phyloP scores from a whole-genome alignment of 345 rosid species.

The Eucalyptus cladocalyx region DNA sequence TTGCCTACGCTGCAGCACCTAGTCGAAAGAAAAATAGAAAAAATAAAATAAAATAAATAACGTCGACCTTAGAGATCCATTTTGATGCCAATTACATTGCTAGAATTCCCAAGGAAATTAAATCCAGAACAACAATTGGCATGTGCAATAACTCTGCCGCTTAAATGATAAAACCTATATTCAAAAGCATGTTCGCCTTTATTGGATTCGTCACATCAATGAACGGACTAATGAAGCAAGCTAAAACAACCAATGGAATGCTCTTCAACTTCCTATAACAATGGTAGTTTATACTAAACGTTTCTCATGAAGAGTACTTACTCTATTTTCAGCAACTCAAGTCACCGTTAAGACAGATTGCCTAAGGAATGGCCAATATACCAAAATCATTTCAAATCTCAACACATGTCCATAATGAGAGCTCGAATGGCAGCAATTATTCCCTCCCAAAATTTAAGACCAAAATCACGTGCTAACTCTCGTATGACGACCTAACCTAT shows the following conservation, averaged over 20 bases:
- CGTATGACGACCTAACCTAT: neutral
- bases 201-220: neutral
- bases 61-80: neutral
- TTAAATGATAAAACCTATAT: neutral
- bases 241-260: neutral
- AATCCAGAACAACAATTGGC: neutral
- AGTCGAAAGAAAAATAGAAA: neutral
- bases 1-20: constrained; percentile 81
- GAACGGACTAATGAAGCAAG: neutral
- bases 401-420: neutral
- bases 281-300: neutral
- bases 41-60: neutral
- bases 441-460: neutral
- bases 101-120: neutral
- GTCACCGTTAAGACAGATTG: neutral
- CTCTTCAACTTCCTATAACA: neutral
- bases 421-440: neutral
- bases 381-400: neutral
- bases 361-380: neutral
- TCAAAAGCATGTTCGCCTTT: neutral
- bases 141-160: neutral
- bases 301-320: neutral
- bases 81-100: neutral
- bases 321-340: neutral
- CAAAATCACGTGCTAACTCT: neutral